Conservation (phyloP, 2,329 filamentous ascomycete species). For the Aspergillus tubingensis region DNA sequence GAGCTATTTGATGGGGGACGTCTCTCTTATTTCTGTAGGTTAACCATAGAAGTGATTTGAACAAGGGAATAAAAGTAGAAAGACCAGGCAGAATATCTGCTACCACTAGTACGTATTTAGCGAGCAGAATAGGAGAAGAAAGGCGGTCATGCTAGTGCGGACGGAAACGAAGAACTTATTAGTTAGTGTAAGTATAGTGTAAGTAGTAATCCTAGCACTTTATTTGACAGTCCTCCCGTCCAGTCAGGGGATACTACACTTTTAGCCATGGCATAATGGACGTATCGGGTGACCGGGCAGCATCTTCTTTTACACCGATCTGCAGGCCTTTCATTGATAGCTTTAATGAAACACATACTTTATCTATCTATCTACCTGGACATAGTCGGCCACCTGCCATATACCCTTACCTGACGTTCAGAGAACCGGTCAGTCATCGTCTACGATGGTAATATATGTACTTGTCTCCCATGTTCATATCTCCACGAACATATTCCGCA, state of each 20-base stretch:
- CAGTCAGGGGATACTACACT: background rate
- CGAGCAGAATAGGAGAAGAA: background rate
- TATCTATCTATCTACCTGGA: background rate
- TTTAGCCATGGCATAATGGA: background rate
- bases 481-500: conserved; percentile 44
- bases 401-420: background rate
- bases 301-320: background rate
- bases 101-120: too few relatives aligned
- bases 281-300: background rate
- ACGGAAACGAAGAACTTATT: too few relatives aligned
- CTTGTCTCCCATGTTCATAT: conserved; percentile 44
- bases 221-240: background rate
- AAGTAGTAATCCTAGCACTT: too few relatives aligned
- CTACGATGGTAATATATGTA: conserved; percentile 25
- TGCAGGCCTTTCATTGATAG: background rate
- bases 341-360: background rate
- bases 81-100: too few relatives aligned
- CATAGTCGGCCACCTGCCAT: background rate
- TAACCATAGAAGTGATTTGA: too few relatives aligned
- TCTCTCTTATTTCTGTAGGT: too few relatives aligned
- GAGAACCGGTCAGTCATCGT: background rate
- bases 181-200: too few relatives aligned
- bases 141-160: background rate
- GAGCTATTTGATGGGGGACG: too few relatives aligned
- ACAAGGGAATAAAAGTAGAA: too few relatives aligned